phyloP scores from a whole-genome alignment of 1,284 basidiomycete species.

The Xerocomus amazonicus region DNA sequence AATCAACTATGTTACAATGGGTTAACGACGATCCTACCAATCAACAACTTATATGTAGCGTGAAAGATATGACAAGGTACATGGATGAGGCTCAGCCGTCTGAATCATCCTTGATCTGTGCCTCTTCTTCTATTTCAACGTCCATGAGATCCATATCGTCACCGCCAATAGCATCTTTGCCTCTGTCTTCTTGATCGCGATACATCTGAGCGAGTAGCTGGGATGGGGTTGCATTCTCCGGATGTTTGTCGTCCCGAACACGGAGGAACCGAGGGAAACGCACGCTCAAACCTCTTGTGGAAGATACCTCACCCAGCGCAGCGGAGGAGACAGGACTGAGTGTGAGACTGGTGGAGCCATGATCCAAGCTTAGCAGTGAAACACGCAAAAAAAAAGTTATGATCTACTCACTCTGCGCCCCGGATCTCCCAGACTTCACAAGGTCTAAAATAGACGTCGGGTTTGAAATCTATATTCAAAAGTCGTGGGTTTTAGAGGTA shows the following conservation, averaged over 20 bases:
- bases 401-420: conserved; percentile 72
- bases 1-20: not conserved
- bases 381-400: not conserved
- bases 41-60: no score
- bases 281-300: conserved; percentile 71
- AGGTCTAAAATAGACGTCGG: conserved; percentile 84
- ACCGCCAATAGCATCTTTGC: conserved; percentile 28
- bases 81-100: conserved; percentile 17
- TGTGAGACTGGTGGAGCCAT: conserved; percentile 58
- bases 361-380: conserved; percentile 7
- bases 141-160: conserved; percentile 63
- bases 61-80: not conserved
- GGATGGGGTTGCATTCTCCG: conserved; percentile 76
- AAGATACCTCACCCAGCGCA: conserved; percentile 65
- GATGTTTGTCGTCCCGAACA: conserved; percentile 75
- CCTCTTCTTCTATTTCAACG: conserved; percentile 38
- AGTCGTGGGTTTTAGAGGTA: not conserved
- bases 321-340: conserved; percentile 87
- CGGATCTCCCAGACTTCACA: conserved; percentile 90
- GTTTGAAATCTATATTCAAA: conserved; percentile 54
- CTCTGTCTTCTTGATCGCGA: conserved; percentile 54
- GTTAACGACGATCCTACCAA: not conserved
- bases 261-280: conserved; percentile 89
- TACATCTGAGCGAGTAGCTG: conserved; percentile 71
- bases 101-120: conserved; percentile 32